Evolutionary conservation across 306 rosid genomes (phyloP).

Genomic region (Acacia melanoxylon): DNA sequence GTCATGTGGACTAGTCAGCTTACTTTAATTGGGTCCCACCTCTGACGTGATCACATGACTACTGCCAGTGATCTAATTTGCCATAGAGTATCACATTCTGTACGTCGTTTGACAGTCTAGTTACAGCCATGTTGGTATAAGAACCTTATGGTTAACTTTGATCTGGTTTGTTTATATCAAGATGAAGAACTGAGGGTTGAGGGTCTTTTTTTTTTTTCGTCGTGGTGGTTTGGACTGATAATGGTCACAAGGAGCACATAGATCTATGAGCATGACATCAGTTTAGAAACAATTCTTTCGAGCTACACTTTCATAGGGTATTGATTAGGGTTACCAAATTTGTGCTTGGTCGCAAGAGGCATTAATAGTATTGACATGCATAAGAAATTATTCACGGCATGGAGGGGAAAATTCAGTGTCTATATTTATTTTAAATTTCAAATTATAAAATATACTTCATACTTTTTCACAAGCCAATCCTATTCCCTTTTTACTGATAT

Average conservation of each 20-base stretch:
- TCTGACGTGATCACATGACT: background rate
- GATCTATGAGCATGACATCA: background rate
- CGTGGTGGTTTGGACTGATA: background rate
- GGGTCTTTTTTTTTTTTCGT: background rate
- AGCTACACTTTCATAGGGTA: conserved; percentile 2
- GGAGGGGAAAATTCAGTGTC: background rate
- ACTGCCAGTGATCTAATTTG: background rate
- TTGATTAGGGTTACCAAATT: background rate
- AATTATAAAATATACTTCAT: no score
- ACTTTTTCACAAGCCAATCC: background rate
- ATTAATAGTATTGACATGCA: background rate
- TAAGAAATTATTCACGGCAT: background rate
- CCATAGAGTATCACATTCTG: background rate
- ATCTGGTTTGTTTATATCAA: background rate
- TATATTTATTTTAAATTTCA: background rate
- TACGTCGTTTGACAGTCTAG: background rate
- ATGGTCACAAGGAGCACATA: background rate
- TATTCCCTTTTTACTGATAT: background rate
- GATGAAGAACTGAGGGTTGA: background rate
- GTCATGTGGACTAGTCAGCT: background rate
- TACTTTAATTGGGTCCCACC: background rate
- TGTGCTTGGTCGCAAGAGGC: background rate
- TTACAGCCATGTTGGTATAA: background rate
- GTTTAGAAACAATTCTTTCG: conserved; percentile 17
- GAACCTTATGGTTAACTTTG: background rate